Conservation (phyloP, 176 grass and related monocot species). For the Olyra latifolia region DNA sequence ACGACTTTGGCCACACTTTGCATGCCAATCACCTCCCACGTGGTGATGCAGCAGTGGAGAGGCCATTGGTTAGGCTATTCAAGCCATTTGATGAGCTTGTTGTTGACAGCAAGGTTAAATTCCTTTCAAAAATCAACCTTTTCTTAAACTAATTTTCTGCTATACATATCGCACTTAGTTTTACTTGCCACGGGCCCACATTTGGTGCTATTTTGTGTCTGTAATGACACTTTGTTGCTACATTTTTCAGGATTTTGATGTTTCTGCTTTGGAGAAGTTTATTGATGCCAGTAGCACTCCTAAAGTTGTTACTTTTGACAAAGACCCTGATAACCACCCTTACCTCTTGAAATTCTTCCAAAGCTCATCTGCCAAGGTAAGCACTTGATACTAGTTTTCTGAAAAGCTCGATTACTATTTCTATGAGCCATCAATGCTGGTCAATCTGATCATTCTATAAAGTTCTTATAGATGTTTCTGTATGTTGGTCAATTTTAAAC, state of each 20-base stretch:
- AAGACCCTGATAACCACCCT: constrained; percentile 78
- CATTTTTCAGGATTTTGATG: constrained; percentile 76
- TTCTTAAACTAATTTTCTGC: background rate
- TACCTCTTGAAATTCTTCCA: constrained; percentile 81
- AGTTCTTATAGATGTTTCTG: background rate
- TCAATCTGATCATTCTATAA: background rate
- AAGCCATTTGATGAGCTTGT: constrained; percentile 95
- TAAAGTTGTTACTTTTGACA: constrained; percentile 74
- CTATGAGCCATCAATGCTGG: background rate
- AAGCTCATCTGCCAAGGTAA: constrained; percentile 64
- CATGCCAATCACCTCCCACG: constrained; percentile 77
- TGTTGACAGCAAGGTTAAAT: constrained; percentile 75
- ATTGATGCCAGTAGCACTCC: constrained; percentile 76
- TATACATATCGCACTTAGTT: background rate
- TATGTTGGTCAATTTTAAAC: background rate
- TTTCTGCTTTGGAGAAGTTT: constrained; percentile 67
- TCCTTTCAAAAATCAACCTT: background rate
- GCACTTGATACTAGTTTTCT: background rate
- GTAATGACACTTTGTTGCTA: background rate
- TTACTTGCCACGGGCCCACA: too few species aligned
- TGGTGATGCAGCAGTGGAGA: constrained; percentile 51
- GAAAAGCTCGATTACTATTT: background rate
- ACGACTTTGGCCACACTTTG: constrained; percentile 70
- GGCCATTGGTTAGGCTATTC: constrained; percentile 74
- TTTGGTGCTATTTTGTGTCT: background rate